Evolutionary conservation across 2,329 filamentous ascomycete species (phyloP).

Genomic region (Hypoxylon sp.): DNA sequence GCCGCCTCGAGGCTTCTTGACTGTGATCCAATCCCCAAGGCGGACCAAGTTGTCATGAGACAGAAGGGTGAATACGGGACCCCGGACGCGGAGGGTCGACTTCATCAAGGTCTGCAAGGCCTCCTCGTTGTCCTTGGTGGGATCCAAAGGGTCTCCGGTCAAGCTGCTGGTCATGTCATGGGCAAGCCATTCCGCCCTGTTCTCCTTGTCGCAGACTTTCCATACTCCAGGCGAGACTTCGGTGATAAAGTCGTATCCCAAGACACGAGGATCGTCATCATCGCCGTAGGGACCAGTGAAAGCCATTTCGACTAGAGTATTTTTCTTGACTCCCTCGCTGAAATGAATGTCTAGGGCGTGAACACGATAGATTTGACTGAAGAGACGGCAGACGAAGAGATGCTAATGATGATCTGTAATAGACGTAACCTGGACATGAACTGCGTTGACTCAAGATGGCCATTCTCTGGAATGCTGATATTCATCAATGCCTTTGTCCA

Average conservation of each 20-base stretch:
- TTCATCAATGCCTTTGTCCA: constrained; percentile 41
- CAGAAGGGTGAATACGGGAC: constrained; percentile 49
- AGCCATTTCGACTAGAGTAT: constrained; percentile 13
- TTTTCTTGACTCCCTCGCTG: background rate
- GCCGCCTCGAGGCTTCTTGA: constrained; percentile 33
- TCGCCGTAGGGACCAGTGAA: constrained; percentile 26
- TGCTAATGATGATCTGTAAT: background rate
- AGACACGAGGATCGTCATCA: background rate
- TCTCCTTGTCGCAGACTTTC: constrained; percentile 39
- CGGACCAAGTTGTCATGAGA: constrained; percentile 61
- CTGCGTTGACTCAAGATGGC: constrained; percentile 5
- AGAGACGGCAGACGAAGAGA: constrained; percentile 4
- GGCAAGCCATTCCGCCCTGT: constrained; percentile 42
- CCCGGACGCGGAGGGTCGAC: constrained; percentile 37
- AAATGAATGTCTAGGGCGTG: background rate
- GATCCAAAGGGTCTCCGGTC: constrained; percentile 6
- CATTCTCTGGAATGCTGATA: constrained; percentile 27
- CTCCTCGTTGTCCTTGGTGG: constrained; percentile 7
- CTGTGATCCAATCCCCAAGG: constrained; percentile 49
- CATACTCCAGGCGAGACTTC: constrained; percentile 41
- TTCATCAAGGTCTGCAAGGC: constrained; percentile 26
- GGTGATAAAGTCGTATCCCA: constrained; percentile 42
- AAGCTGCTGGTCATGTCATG: constrained; percentile 41
- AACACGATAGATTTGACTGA: background rate
- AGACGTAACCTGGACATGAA: constrained; percentile 17